phyloP scores from a whole-genome alignment of 2,329 filamentous ascomycete species.

The Diaporthe citri region DNA sequence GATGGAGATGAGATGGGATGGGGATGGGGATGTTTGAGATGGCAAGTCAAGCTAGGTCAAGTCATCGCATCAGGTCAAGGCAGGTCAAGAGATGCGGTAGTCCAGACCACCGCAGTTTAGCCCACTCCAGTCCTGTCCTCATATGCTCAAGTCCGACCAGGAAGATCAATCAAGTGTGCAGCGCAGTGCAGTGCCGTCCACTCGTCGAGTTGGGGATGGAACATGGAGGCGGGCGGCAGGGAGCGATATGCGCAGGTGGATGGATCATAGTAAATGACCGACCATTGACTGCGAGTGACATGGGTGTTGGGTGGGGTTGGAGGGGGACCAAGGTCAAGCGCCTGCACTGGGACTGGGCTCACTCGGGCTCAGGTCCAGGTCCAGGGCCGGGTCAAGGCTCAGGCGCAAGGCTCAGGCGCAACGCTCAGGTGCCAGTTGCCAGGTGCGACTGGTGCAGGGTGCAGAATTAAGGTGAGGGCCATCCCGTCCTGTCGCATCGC shows the following conservation, averaged over 20 bases:
- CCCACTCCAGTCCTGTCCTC: background rate
- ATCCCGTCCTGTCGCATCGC: background rate
- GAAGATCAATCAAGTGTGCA: background rate
- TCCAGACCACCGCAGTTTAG: constrained; percentile 1
- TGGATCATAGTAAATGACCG: background rate
- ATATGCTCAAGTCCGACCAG: constrained; percentile 3
- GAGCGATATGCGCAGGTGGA: constrained; percentile 23
- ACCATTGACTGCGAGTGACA: constrained; percentile 13
- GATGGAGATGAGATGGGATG: constrained; percentile 13
- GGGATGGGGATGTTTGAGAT: constrained; percentile 25
- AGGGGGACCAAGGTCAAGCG: constrained; percentile 19
- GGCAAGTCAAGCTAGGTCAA: constrained; percentile 21
- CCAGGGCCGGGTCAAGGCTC: background rate
- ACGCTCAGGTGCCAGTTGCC: constrained; percentile 9
- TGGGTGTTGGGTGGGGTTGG: constrained; percentile 1
- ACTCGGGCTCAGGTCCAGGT: constrained; percentile 1
- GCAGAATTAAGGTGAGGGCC: background rate
- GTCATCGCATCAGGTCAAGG: background rate
- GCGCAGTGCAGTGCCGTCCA: background rate
- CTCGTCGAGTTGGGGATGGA: constrained; percentile 9
- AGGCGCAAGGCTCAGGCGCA: constrained; percentile 8
- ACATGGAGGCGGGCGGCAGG: background rate
- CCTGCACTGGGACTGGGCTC: background rate
- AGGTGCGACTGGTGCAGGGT: background rate
- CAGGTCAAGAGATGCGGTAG: background rate